phyloP scores from a whole-genome alignment of 129 eudicot species.

The Tanacetum coccineum region DNA sequence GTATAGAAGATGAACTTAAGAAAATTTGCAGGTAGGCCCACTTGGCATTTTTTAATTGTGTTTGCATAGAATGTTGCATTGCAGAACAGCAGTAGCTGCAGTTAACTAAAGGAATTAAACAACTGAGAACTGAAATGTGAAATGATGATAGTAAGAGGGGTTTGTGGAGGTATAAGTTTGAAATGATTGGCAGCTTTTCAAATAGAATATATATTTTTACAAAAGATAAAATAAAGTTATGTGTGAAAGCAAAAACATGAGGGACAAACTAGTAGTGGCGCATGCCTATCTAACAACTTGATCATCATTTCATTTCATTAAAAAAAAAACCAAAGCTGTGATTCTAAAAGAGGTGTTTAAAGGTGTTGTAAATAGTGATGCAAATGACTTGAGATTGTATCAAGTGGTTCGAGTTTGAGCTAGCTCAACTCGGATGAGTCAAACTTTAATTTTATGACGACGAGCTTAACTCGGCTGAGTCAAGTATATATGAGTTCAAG shows the following conservation, averaged over 20 bases:
- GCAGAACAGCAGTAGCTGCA: not conserved
- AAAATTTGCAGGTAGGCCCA: not conserved
- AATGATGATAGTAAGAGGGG: slow-evolving; percentile 21
- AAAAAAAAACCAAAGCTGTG: not conserved
- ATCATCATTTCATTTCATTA: slow-evolving; percentile 27
- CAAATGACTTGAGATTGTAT: not conserved
- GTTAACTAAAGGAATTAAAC: slow-evolving; percentile 20
- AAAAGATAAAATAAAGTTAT: slow-evolving; percentile 13
- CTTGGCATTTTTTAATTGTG: not conserved
- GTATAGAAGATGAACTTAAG: not conserved
- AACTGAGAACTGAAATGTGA: slow-evolving; percentile 26
- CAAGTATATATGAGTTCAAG: no score
- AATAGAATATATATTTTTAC: not conserved
- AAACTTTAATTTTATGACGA: no score
- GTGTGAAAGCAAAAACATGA: slow-evolving; percentile 26
- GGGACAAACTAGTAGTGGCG: slow-evolving; percentile 44
- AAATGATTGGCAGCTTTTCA: slow-evolving; percentile 29
- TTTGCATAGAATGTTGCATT: not conserved
- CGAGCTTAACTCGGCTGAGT: no score
- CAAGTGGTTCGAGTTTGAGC: no score
- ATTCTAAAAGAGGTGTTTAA: not conserved
- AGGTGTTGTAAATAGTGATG: not conserved
- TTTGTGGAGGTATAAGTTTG: slow-evolving; percentile 23
- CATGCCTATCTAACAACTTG: slow-evolving; percentile 32
- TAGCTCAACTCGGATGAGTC: no score